Percentiles rank a stretch among this genome's conserved stretches.
Conservation (phyloP, 768 basidiomycete genomes). For the Rhizopogon rudus region DNA sequence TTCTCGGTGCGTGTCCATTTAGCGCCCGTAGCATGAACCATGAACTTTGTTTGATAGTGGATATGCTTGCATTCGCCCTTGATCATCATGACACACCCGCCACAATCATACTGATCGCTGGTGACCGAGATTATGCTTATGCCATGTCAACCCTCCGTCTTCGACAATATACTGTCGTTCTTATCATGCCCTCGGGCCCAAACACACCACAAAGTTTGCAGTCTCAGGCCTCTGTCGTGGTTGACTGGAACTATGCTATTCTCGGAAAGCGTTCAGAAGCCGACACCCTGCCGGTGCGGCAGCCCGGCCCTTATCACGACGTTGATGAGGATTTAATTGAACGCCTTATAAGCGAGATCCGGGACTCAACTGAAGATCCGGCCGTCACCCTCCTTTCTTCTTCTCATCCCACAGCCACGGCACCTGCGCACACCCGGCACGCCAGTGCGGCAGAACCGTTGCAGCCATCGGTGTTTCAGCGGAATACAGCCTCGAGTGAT, state of each 20-base stretch:
- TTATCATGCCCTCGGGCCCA: slow-evolving; percentile 38
- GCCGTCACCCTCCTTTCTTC: neutral
- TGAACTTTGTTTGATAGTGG: slow-evolving; percentile 36
- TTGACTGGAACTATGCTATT: slow-evolving; percentile 46
- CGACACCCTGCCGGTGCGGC: slow-evolving; percentile 11
- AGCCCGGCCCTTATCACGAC: slow-evolving; percentile 15
- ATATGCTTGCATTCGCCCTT: slow-evolving; percentile 61
- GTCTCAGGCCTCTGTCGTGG: slow-evolving; percentile 46
- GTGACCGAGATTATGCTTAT: slow-evolving; percentile 64
- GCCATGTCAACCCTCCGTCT: slow-evolving; percentile 53
- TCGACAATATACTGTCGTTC: slow-evolving; percentile 46
- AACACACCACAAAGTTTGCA: slow-evolving; percentile 41
- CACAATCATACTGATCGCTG: slow-evolving; percentile 60
- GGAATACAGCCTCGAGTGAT: neutral
- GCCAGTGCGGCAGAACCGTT: slow-evolving; percentile 15
- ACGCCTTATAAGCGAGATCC: slow-evolving; percentile 16
- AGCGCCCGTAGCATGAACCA: neutral
- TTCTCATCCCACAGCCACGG: slow-evolving; percentile 1
- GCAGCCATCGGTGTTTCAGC: slow-evolving; percentile 11
- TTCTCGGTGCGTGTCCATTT: slow-evolving; percentile 31
- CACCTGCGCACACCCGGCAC: slow-evolving; percentile 5
- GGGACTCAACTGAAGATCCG: slow-evolving; percentile 12
- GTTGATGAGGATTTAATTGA: slow-evolving; percentile 16
- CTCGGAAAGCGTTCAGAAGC: slow-evolving; percentile 25
- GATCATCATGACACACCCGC: slow-evolving; percentile 47